phyloP scores from a whole-genome alignment of 2,329 filamentous ascomycete genomes.

The Epichloe festucae region DNA sequence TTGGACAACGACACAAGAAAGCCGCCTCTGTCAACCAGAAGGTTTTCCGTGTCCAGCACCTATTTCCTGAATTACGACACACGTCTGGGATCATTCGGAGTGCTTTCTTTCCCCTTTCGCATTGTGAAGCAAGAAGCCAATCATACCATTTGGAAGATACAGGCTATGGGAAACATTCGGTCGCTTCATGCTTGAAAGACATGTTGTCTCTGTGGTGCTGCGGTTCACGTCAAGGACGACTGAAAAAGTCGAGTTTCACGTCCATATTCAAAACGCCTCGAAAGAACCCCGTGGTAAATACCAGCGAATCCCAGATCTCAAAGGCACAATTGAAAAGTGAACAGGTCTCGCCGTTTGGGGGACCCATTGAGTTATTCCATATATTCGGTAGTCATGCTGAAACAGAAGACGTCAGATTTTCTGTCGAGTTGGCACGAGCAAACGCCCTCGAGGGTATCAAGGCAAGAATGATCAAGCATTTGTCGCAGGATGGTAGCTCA shows the following conservation, averaged over 20 bases:
- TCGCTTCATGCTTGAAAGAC: neutral
- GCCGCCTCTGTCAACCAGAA: neutral
- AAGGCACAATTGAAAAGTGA: conserved; percentile 2
- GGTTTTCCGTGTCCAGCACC: neutral
- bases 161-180: neutral
- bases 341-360: conserved; percentile 8
- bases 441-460: conserved; percentile 32
- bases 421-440: conserved; percentile 18
- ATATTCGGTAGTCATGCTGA: conserved; percentile 27
- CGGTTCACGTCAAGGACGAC: conserved; percentile 7
- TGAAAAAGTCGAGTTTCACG: conserved; percentile 5
- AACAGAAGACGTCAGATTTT: conserved; percentile 21
- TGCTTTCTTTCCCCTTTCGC: neutral
- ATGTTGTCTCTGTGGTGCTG: conserved; percentile 16
- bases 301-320: neutral
- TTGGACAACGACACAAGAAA: neutral
- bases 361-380: conserved; percentile 17
- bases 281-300: conserved; percentile 3
- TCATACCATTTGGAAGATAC: neutral
- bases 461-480: conserved; percentile 29
- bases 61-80: neutral
- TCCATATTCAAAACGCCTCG: conserved; percentile 7
- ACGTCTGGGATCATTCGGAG: neutral
- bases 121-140: neutral
- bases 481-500: conserved; percentile 30